Evolutionary conservation across 1,284 basidiomycete species (phyloP).

Genomic region (Ustilago sp.): DNA sequence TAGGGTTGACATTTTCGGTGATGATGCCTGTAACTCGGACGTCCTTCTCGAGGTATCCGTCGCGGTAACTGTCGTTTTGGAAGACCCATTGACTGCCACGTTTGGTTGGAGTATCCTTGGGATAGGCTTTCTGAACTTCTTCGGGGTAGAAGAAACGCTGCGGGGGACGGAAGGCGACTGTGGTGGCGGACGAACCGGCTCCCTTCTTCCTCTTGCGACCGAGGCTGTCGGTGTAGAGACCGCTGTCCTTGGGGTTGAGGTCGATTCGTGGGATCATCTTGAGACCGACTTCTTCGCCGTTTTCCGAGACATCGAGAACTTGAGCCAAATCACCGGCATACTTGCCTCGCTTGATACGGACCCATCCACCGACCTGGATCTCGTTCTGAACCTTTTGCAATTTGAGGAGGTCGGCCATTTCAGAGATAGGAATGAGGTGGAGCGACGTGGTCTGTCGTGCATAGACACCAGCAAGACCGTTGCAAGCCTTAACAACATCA

Average conservation of each 20-base stretch:
- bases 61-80: conserved; percentile 90
- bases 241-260: conserved; percentile 74
- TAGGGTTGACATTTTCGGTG: conserved; percentile 91
- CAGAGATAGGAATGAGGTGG: conserved; percentile 91
- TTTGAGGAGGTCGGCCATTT: conserved; percentile 96
- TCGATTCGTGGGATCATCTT: conserved; percentile 98
- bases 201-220: conserved; percentile 69
- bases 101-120: conserved; percentile 75
- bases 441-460: conserved; percentile 74
- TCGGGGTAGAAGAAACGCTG: conserved; percentile 94
- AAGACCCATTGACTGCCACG: conserved; percentile 73
- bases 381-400: conserved; percentile 94
- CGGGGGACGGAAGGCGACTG: conserved; percentile 79
- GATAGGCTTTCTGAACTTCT: conserved; percentile 89
- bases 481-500: conserved; percentile 85
- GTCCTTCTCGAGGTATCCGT: conserved; percentile 97
- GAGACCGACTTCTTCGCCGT: conserved; percentile 91
- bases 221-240: conserved; percentile 70
- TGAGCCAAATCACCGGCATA: conserved; percentile 95
- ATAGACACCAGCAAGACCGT: conserved; percentile 92
- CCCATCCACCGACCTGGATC: conserved; percentile 90
- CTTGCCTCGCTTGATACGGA: conserved; percentile 91
- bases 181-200: conserved; percentile 56
- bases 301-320: conserved; percentile 91
- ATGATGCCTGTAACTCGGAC: conserved; percentile 84